Percentiles rank a stretch among this genome's conserved stretches.
These are phyloP conservation scores for Talaromyces piceae DNA, from an alignment of 2,329 filamentous ascomycete species.

Conservation along the genomic window DNA sequence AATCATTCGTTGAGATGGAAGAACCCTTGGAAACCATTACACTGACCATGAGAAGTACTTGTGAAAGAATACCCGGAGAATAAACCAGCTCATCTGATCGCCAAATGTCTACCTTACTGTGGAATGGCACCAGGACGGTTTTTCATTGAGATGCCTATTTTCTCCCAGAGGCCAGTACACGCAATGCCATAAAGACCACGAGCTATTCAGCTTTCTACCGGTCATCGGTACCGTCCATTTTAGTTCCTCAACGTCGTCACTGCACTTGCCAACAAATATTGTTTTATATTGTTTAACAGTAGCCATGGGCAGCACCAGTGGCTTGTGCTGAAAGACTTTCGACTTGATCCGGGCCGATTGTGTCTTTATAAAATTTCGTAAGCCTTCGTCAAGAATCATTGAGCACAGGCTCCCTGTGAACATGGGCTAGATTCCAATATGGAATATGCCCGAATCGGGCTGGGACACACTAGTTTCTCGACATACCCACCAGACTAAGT, in stretches of 20 bases:
- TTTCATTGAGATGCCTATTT: too few relatives aligned
- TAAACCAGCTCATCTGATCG: conserved; percentile 17
- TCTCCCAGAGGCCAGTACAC: accelerated
- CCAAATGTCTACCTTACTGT: conserved; percentile 5
- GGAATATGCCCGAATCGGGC: too few relatives aligned
- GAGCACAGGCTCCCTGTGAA: conserved; percentile 27
- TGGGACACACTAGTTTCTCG: too few relatives aligned
- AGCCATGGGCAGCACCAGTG: conserved; percentile 19
- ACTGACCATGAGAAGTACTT: not conserved
- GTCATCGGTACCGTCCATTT: conserved; percentile 19
- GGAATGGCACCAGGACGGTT: conserved; percentile 2
- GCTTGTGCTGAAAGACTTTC: conserved; percentile 19
- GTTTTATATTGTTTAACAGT: conserved; percentile 27
- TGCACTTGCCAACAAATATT: conserved; percentile 14
- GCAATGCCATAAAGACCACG: conserved; percentile 15
- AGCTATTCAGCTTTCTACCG: conserved; percentile 17
- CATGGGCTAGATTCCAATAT: too few relatives aligned
- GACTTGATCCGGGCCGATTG: conserved; percentile 20
- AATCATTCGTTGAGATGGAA: conserved; percentile 13
- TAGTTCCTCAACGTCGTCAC: conserved; percentile 18
- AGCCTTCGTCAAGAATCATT: conserved; percentile 22
- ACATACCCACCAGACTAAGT: too few relatives aligned
- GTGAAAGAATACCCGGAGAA: conserved; percentile 15
- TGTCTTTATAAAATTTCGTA: conserved; percentile 19
- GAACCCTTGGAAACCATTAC: conserved; percentile 11